Evolutionary conservation across 2,329 filamentous ascomycete genomes (phyloP), one percentile per base, ranked within the genome.

Genomic region (Fusarium tricinctum): DNA sequence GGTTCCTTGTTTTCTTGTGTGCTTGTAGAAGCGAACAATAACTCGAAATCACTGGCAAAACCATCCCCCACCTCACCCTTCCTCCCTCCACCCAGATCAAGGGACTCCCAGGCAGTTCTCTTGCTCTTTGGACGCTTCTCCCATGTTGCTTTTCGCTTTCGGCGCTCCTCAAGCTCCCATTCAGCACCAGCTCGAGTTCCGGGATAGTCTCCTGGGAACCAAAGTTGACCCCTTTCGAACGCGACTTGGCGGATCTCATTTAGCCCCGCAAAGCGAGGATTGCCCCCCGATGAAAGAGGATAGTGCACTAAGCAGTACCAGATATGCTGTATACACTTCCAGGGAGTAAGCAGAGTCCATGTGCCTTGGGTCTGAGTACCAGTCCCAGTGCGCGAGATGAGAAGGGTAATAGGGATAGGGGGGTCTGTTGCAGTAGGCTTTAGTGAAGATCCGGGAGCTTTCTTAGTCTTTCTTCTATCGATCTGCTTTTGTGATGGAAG

Each of bases 241-340:
- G 89, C 83, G 22, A 97, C 85, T 76, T 98, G 95, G 35, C 89
- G 87, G 50, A 89, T 84, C 78, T 99, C 92, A 44, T 92, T 85
- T 32, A 97, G 74, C 0, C 96, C 95, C 2, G 92, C 95, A 70
- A 97, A 93, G 23, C 91, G 86, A 2, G 93, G 91, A 62, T 93
- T 97, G 0, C 91, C 90, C 9, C 94, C 94, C 1, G 89, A 91
- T 0, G 89, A 91, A 1, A 97, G 83, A 0, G 93, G 92, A 62
- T 90, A 93, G 75, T 93, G 93, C 80, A 97, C 91, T 15, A 98
- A 80, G 46, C 88, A 89, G 72, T 95, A 91, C 96, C 96, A 99
- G 32, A 97, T 84, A 0, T 93, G 88, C 35, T 89, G 83, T 35
- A 98, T 91, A 72, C 92, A 97, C 75, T 92, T 94, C 93, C 95